These are phyloP conservation scores for Hura crepitans DNA, from an alignment of 441 rosid species.

Conservation along the genomic window DNA sequence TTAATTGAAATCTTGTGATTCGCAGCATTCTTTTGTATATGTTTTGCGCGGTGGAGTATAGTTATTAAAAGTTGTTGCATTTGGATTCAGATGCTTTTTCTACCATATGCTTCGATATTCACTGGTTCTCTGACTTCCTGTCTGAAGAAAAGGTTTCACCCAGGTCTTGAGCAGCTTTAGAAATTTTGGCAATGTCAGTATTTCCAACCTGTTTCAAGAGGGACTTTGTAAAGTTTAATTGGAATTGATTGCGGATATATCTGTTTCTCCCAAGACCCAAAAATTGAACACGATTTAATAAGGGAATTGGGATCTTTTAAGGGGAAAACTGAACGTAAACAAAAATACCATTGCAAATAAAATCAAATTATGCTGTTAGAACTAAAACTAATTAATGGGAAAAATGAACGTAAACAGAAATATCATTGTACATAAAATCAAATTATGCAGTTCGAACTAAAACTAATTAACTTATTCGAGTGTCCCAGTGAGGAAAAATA, in stretches of 20 bases:
- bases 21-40: constrained; percentile 55
- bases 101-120: background rate
- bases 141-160: background rate
- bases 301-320: too few species aligned
- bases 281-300: background rate
- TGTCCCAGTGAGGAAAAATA: too few species aligned
- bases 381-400: too few species aligned
- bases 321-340: too few species aligned
- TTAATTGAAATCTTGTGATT: constrained; percentile 20
- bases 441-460: too few species aligned
- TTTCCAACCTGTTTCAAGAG: background rate
- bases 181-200: background rate
- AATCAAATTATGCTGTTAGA: too few species aligned
- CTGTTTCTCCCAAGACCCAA: background rate
- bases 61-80: constrained; percentile 13
- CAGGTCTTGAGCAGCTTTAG: background rate
- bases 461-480: too few species aligned
- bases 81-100: background rate
- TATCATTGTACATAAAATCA: too few species aligned
- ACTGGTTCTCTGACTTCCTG: background rate
- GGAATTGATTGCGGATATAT: background rate
- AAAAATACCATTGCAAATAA: too few species aligned
- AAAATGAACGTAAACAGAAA: too few species aligned
- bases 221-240: background rate
- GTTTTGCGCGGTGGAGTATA: constrained; percentile 16